Conservation (phyloP, 1,284 basidiomycete genomes). For the Ceratobasidium sp. region DNA sequence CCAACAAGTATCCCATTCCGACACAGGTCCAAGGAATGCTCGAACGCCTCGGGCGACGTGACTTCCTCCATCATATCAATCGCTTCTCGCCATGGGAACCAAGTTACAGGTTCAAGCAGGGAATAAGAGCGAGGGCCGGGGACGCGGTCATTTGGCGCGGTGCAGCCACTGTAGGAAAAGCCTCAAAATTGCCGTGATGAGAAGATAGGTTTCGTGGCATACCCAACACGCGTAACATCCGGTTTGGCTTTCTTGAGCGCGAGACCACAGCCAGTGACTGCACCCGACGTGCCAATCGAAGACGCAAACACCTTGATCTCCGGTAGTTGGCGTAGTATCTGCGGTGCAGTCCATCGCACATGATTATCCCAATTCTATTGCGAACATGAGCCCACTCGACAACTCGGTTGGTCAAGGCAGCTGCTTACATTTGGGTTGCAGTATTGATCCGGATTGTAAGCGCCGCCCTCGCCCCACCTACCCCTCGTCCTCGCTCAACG, state of each 20-base stretch:
- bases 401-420: too few species aligned
- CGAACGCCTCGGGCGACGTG: slow-evolving; percentile 24
- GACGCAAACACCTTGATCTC: slow-evolving; percentile 39
- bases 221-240: slow-evolving; percentile 34
- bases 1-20: slow-evolving; percentile 23
- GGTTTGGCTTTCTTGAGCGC: slow-evolving; percentile 35
- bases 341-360: slow-evolving; percentile 43
- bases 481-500: slow-evolving; percentile 10
- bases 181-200: not conserved
- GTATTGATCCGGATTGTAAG: slow-evolving; percentile 43
- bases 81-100: slow-evolving; percentile 32
- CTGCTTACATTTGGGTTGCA: slow-evolving; percentile 31
- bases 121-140: slow-evolving; percentile 18
- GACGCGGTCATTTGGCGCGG: slow-evolving; percentile 28
- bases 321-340: slow-evolving; percentile 32
- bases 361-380: slow-evolving; percentile 40
- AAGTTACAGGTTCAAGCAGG: slow-evolving; percentile 23
- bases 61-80: slow-evolving; percentile 30
- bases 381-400: not conserved
- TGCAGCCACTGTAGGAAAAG: not conserved
- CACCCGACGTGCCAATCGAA: slow-evolving; percentile 42
- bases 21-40: slow-evolving; percentile 20
- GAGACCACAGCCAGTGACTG: slow-evolving; percentile 30
- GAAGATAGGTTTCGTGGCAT: not conserved
- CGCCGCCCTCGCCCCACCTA: slow-evolving; percentile 7